Conservation (phyloP, 1,284 basidiomycete species). For the Mrakiaceae sp. region DNA sequence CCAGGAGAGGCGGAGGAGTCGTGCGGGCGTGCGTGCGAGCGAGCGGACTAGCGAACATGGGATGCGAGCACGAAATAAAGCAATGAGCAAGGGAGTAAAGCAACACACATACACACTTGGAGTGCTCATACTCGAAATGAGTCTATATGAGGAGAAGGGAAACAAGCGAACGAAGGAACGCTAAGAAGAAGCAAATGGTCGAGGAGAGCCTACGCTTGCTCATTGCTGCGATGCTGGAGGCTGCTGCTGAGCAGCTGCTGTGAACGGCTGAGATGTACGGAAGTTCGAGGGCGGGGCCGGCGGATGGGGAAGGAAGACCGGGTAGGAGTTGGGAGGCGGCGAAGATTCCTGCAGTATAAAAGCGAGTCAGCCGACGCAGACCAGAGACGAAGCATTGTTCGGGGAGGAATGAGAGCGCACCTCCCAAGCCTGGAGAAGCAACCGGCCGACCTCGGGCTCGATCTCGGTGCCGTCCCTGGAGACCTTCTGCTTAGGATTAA, state of each 20-base stretch:
- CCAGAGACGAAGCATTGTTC: not conserved
- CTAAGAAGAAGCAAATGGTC: no score
- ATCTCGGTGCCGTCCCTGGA: conserved; percentile 83
- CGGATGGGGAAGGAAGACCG: not conserved
- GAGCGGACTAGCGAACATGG: not conserved
- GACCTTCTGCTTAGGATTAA: conserved; percentile 18
- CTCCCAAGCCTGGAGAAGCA: conserved; percentile 1
- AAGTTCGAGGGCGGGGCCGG: not conserved
- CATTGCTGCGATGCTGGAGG: no score
- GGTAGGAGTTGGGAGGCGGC: not conserved
- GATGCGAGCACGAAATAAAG: not conserved
- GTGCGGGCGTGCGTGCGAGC: no score
- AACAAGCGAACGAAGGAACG: no score
- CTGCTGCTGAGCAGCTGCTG: not conserved
- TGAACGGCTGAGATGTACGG: not conserved
- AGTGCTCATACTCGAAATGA: not conserved
- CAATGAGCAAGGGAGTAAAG: not conserved
- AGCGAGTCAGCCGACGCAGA: not conserved
- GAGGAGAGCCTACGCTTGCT: no score
- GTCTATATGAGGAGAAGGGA: not conserved
- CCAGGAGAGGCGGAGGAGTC: no score
- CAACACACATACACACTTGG: not conserved
- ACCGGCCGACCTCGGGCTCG: conserved; percentile 10
- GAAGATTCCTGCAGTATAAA: not conserved
- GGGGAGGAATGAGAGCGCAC: not conserved